A percentile compares a stretch with the other conserved stretches of the same genome.
These are phyloP conservation scores for Piedraia hortae DNA, from an alignment of 2,329 filamentous ascomycete species.

Conservation along the genomic window DNA sequence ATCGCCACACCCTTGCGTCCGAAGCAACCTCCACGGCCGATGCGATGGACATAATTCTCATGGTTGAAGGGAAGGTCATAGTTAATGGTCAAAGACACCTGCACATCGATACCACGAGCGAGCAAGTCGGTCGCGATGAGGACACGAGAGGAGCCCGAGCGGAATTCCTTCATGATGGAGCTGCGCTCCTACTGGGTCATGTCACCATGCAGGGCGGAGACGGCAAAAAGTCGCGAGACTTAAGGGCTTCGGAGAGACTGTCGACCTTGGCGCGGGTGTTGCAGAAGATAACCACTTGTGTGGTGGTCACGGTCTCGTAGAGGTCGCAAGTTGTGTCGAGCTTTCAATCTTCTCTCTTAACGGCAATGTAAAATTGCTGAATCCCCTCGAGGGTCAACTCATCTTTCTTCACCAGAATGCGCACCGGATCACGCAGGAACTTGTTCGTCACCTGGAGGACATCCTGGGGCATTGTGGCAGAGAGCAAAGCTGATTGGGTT, in stretches of 20 bases:
- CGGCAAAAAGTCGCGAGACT: slow-evolving; percentile 94
- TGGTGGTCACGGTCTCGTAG: slow-evolving; percentile 98
- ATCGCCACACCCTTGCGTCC: slow-evolving; percentile 99
- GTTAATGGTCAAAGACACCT: slow-evolving; percentile 99
- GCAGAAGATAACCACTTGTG: slow-evolving; percentile 99
- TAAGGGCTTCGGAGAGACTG: slow-evolving; percentile 99
- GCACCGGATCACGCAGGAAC: slow-evolving; percentile 98
- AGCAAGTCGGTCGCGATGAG: slow-evolving; percentile 93
- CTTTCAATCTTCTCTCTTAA: slow-evolving; percentile 99
- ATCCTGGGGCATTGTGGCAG: slow-evolving; percentile 96
- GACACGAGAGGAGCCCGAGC: slow-evolving; percentile 91
- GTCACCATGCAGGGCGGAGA: slow-evolving; percentile 98
- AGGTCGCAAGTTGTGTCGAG: slow-evolving; percentile 94
- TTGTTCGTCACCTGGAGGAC: slow-evolving; percentile 98
- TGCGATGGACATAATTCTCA: slow-evolving; percentile 99
- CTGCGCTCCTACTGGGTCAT: slow-evolving; percentile 98
- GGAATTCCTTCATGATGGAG: slow-evolving; percentile 99
- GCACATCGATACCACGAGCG: slow-evolving; percentile 98
- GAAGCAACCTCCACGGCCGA: slow-evolving; percentile 98
- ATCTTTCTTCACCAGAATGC: slow-evolving; percentile 98
- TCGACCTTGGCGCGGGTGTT: slow-evolving; percentile 99
- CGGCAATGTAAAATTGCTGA: slow-evolving; percentile 99
- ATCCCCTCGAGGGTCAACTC: slow-evolving; percentile 99
- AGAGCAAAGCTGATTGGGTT: slow-evolving; percentile 93
- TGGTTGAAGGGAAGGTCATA: slow-evolving; percentile 97